Evolutionary conservation across 345 rosid genomes (phyloP), one percentile per base, ranked within the genome.

Genomic region (Camelina hispida): DNA sequence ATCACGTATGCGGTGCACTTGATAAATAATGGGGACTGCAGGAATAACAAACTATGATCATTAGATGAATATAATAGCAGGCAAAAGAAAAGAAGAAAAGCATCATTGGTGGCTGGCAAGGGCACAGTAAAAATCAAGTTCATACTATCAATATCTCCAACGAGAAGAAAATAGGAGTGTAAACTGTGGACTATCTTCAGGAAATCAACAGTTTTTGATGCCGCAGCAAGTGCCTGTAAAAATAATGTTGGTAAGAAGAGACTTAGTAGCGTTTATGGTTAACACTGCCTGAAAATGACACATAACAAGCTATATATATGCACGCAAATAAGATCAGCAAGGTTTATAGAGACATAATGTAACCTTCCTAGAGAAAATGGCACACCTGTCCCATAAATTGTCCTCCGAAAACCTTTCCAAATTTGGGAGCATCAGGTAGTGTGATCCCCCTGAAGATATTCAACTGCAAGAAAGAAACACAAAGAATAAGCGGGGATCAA

Each of bases 351-450:
- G 43, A 54, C 7, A 18, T 8, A 25, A 46, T 57, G 66, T 46
- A 56, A 47, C 34, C 23, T 25, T 58, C 30, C 9, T 46, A 18
- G 2, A 62, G 53, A 4, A 52, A n/a, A 58, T 62, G 43, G 18
- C 72, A 73, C 81, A 79, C 99, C 96, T 95, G 99, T 68, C 97
- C 99, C 40, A 90, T 72, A 52, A 95, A 86, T 81, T 95, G 98
- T 72, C 99, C 98, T 56, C 99, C 99, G 69, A 92, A 95, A 59
- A 95, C 97, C 79, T 89, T 92, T 23, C 97, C 98, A 78, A 89
- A 95, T 62, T 42, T 87, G 28, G 97, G 97, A 70, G 98, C 98
- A 75, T 89, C 93, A 38, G 96, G 94, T 79, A 87, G 81, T 34
- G 99, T 90, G 69, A 90, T 72, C 55, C 98, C 99, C 65, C 73